phyloP scores from a whole-genome alignment of 2,329 filamentous ascomycete genomes.

The Karstenula rhodostoma region DNA sequence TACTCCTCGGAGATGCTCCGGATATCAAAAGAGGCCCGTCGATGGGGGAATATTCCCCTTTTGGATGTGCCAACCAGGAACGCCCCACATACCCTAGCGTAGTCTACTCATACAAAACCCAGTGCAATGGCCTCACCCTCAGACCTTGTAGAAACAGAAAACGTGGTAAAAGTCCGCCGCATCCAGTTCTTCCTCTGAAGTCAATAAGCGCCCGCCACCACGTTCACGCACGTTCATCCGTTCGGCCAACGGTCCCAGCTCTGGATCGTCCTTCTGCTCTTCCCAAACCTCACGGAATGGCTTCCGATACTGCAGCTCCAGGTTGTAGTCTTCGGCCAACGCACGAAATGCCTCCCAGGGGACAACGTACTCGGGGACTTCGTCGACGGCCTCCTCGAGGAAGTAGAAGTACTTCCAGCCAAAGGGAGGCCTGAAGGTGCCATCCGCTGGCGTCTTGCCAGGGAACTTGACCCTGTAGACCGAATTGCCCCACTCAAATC shows the following conservation, averaged over 20 bases:
- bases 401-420: slow-evolving; percentile 99
- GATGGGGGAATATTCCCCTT: slow-evolving; percentile 13
- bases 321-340: slow-evolving; percentile 93
- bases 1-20: not conserved
- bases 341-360: slow-evolving; percentile 98
- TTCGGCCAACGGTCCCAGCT: slow-evolving; percentile 85
- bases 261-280: slow-evolving; percentile 83
- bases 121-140: slow-evolving; percentile 11
- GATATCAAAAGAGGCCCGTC: not conserved
- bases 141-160: slow-evolving; percentile 97
- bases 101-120: slow-evolving; percentile 2
- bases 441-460: slow-evolving; percentile 80
- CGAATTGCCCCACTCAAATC: slow-evolving; percentile 87
- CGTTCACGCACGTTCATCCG: slow-evolving; percentile 91
- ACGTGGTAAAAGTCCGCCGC: slow-evolving; percentile 85
- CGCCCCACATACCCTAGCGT: slow-evolving; percentile 17
- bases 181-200: slow-evolving; percentile 89
- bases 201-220: slow-evolving; percentile 70
- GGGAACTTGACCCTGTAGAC: slow-evolving; percentile 93
- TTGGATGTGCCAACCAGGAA: not conserved
- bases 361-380: slow-evolving; percentile 96
- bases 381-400: slow-evolving; percentile 93
- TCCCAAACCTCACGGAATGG: slow-evolving; percentile 92
- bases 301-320: slow-evolving; percentile 94
- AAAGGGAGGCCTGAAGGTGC: slow-evolving; percentile 91